Conservation (phyloP, 2,329 filamentous ascomycete genomes). For the Gnomoniopsis sp. region DNA sequence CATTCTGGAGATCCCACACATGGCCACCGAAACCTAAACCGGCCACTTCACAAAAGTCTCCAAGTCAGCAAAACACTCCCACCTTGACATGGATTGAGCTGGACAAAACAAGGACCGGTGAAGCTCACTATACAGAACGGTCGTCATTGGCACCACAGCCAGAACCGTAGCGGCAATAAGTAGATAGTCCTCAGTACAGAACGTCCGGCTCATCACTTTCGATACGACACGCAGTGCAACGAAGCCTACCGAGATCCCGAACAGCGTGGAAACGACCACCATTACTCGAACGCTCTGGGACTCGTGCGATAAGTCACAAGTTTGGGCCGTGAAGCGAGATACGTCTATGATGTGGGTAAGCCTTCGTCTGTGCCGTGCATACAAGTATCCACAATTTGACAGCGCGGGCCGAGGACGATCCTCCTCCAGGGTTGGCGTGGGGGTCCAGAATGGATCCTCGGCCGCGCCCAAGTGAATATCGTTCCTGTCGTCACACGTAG, state of each 20-base stretch:
- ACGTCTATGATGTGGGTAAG: slow-evolving; percentile 1
- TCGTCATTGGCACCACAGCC: not conserved
- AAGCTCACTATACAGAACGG: slow-evolving; percentile 9
- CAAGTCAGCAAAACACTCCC: not conserved
- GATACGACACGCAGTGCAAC: slow-evolving; percentile 4
- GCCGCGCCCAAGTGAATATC: no score
- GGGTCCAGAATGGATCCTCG: not conserved
- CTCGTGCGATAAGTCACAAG: slow-evolving; percentile 5
- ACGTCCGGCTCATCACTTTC: slow-evolving; percentile 7
- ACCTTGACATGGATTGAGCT: not conserved
- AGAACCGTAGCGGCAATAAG: slow-evolving; percentile 6
- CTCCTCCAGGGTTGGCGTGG: not conserved
- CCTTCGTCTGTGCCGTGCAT: not conserved
- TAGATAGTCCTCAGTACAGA: slow-evolving; percentile 12
- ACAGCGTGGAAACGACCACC: slow-evolving; percentile 7
- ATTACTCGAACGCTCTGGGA: slow-evolving; percentile 6
- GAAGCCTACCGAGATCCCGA: not conserved
- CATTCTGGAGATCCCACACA: slow-evolving; percentile 15
- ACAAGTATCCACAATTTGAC: not conserved
- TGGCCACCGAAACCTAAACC: slow-evolving; percentile 15
- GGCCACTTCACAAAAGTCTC: not conserved
- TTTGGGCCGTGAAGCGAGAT: slow-evolving; percentile 1
- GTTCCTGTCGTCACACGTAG: not conserved
- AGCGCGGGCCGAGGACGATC: not conserved
- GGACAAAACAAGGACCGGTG: not conserved